A percentile compares a stretch with the other conserved stretches of the same genome.
Conservation (phyloP, 257 asterid genomes). For the Scutellaria barbata region DNA sequence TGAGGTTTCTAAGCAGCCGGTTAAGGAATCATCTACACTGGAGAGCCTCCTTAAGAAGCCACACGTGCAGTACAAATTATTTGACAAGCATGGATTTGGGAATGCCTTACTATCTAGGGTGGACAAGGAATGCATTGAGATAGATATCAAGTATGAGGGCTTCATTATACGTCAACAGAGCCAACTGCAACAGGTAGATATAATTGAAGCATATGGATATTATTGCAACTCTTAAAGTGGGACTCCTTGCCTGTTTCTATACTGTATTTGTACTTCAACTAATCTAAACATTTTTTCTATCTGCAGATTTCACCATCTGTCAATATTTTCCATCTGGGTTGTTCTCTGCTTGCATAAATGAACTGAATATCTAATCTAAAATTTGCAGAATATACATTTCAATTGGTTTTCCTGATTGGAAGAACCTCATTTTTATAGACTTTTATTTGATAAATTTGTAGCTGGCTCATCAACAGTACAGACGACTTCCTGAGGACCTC, state of each 20-base stretch:
- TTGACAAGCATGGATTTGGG: constrained; percentile 95
- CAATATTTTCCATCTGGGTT: not conserved
- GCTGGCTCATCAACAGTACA: constrained; percentile 92
- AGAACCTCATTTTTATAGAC: constrained; percentile 28
- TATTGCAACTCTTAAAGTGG: not conserved
- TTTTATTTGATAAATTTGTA: constrained; percentile 42
- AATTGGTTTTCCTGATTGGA: not conserved
- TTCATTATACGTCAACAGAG: constrained; percentile 86
- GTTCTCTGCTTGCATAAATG: not conserved
- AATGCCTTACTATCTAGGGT: constrained; percentile 64
- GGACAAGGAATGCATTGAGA: constrained; percentile 91
- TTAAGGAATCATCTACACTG: constrained; percentile 77
- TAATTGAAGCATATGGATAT: constrained; percentile 17
- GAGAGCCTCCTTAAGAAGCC: constrained; percentile 98
- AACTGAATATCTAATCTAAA: not conserved
- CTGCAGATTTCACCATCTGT: not conserved
- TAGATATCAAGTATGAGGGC: constrained; percentile 94
- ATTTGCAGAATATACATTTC: not conserved
- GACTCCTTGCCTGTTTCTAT: not conserved
- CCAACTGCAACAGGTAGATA: constrained; percentile 86
- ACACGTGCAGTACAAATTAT: constrained; percentile 69
- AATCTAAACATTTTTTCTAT: not conserved
- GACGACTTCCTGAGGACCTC: constrained; percentile 69
- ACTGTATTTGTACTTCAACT: constrained; percentile 1
- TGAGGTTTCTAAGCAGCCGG: constrained; percentile 78